Evolutionary conservation across 768 basidiomycete species (phyloP).

Genomic region (Lactifluus rugatus): DNA sequence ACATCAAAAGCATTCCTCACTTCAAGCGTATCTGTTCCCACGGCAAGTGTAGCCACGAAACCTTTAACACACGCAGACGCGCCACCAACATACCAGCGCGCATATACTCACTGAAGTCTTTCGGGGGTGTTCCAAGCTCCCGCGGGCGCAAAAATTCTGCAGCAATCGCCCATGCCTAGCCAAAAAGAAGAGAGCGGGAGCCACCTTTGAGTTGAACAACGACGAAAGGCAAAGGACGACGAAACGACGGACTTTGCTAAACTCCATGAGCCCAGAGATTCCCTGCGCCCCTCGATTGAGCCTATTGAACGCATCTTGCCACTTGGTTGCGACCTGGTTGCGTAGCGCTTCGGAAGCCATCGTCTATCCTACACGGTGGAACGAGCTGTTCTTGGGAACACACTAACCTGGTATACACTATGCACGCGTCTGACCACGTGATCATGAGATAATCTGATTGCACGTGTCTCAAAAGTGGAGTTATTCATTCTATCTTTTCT

Average conservation of each 20-base stretch:
- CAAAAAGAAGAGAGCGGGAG: background rate
- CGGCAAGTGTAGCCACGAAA: background rate
- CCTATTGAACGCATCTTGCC: conserved; percentile 60
- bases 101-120: conserved; percentile 25
- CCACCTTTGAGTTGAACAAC: background rate
- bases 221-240: background rate
- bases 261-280: conserved; percentile 52
- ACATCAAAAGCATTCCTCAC: conserved; percentile 49
- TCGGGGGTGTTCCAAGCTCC: conserved; percentile 34
- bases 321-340: conserved; percentile 56
- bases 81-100: background rate
- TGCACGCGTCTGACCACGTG: background rate
- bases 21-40: conserved; percentile 35
- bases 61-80: no score
- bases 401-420: no score
- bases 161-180: conserved; percentile 45
- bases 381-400: no score
- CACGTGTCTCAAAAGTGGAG: no score
- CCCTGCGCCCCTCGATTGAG: conserved; percentile 51
- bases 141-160: conserved; percentile 44
- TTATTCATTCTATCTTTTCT: no score
- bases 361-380: no score
- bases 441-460: background rate
- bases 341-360: conserved; percentile 59
- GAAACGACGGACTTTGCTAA: conserved; percentile 39